Base-by-base conservation (phyloP, 768 basidiomycete species). In the Kwoniella heveanensis region DNA sequence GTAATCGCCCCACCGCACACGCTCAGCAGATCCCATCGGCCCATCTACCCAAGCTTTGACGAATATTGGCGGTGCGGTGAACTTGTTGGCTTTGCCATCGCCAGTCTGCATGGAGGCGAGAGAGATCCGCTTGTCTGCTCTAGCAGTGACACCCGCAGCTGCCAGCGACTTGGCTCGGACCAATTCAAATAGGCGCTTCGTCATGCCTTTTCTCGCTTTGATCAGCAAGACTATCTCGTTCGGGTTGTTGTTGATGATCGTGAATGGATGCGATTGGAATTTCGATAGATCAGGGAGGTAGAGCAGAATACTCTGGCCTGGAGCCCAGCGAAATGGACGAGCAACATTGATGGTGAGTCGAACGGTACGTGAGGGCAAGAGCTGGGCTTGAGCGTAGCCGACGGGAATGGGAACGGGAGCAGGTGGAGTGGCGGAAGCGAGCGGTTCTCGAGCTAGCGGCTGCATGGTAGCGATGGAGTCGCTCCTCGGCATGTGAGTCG, bases 291-390 rank as follows among this genome's bases (percentile, higher is more conserved):
- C 83, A 0, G 90, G 89, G 21, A 90, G 82, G 55, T 82, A 85
- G 64, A 91, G 82, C 24, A 88, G 82, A 69, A 90, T 86, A 76
- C 89, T 88, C 77, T 91, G 90, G n/a, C 90, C 90, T 1, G 90
- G 86, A 0, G 86, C 83, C 90, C 90, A 91, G 0, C 82, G 77
- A 53, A 88, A 74, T 54, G 83, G 83, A 1, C 84, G 83, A 0
- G 86, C 83, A 0, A 87, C 82, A 58, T 86, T 80, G 44, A 90
- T 80, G 0, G 87, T 86, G n/a, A 91, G 76, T 47, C 90, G 86
- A 19, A 91, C 79, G 4, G 87, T 89, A 2, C 84, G 82, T 9
- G 90, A 90, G 0, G 90, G 85, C 19, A 91, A 81, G 8, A 90
- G 80, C 66, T 88, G 86, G 1, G 85, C 86, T 50, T 87, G 84